Evolutionary conservation across 805 yeast genomes (phyloP).

Genomic region (Debaryomyces castellii): DNA sequence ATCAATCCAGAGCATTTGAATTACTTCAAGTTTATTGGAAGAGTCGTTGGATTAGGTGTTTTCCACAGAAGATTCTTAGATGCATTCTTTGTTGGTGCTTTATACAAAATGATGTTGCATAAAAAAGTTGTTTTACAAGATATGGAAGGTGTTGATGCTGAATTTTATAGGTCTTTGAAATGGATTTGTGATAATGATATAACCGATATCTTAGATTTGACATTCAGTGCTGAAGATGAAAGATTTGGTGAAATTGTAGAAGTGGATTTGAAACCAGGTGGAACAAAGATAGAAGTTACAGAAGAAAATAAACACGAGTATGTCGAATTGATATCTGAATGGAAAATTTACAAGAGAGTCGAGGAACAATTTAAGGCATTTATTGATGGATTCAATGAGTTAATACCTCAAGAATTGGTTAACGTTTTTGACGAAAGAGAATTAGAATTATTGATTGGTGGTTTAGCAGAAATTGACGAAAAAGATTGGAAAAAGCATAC

Average conservation of each 20-base stretch:
- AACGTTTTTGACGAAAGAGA: conserved; percentile 98
- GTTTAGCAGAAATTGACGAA: conserved; percentile 95
- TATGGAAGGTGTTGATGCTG: conserved; percentile 98
- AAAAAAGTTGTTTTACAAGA: conserved; percentile 94
- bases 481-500: conserved; percentile 99
- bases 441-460: conserved; percentile 93
- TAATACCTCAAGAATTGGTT: conserved; percentile 94
- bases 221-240: conserved; percentile 89
- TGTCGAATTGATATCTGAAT: conserved; percentile 91
- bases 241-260: conserved; percentile 90
- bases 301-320: conserved; percentile 95
- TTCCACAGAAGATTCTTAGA: conserved; percentile 98
- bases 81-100: conserved; percentile 97
- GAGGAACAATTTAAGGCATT: conserved; percentile 96
- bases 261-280: conserved; percentile 87
- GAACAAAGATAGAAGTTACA: conserved; percentile 85
- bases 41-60: conserved; percentile 97
- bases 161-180: conserved; percentile 87
- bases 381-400: conserved; percentile 94
- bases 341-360: conserved; percentile 91
- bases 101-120: conserved; percentile 95
- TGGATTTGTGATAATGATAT: conserved; percentile 97
- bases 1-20: conserved; percentile 97
- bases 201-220: conserved; percentile 74
- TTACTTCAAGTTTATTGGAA: conserved; percentile 96